Conservation (phyloP, 331 rosid genomes). For the Acacia concinna region DNA sequence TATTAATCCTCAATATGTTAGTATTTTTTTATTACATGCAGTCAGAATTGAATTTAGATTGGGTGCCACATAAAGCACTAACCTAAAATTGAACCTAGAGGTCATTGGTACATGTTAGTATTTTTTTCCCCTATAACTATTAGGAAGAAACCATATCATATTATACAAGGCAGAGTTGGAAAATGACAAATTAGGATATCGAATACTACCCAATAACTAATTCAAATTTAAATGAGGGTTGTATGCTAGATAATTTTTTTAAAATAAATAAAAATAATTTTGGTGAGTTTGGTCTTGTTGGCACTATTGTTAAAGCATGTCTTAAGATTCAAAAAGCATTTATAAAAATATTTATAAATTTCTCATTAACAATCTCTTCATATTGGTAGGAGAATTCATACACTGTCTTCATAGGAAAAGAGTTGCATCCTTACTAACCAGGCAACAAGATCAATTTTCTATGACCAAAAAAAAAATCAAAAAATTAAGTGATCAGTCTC, state of each 20-base stretch:
- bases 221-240: neutral
- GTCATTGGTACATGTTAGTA: too few relatives aligned
- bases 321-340: too few relatives aligned
- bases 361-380: neutral
- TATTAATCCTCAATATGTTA: neutral
- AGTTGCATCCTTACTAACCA: neutral
- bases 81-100: too few relatives aligned
- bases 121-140: neutral
- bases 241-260: neutral
- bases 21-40: neutral
- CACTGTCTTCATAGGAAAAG: neutral
- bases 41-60: too few relatives aligned
- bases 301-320: too few relatives aligned
- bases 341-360: neutral
- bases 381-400: neutral
- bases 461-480: too few relatives aligned
- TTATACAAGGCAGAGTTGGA: neutral
- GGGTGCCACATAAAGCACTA: too few relatives aligned
- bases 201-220: neutral
- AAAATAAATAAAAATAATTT: neutral
- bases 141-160: neutral
- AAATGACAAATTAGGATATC: neutral
- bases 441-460: too few relatives aligned
- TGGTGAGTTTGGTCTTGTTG: neutral
- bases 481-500: too few relatives aligned